These are phyloP conservation scores for Suhomyces coccinellae DNA, from an alignment of 1,139 yeast genomes.

Conservation along the genomic window DNA sequence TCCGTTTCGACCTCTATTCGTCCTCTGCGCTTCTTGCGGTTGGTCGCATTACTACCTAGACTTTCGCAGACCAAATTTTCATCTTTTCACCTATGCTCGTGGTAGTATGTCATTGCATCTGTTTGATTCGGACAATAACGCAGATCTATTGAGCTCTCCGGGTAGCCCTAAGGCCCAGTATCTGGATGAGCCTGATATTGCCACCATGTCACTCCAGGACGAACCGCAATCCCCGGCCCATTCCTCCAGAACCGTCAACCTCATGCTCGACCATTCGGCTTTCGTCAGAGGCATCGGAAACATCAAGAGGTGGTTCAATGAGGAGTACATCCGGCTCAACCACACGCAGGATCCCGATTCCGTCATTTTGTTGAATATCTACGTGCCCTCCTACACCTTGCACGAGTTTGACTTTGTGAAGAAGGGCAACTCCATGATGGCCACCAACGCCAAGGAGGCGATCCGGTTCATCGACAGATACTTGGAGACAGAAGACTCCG, in stretches of 20 bases:
- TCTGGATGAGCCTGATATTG: background rate
- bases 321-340: slow-evolving; percentile 33
- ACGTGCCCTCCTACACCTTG: slow-evolving; percentile 55
- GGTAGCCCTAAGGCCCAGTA: background rate
- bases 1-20: background rate
- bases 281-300: slow-evolving; percentile 61
- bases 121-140: slow-evolving; percentile 9
- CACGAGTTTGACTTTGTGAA: slow-evolving; percentile 57
- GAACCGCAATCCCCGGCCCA: background rate
- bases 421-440: slow-evolving; percentile 54
- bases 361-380: slow-evolving; percentile 30
- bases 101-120: slow-evolving; percentile 10
- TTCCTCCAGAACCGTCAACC: slow-evolving; percentile 24
- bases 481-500: slow-evolving; percentile 24
- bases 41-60: background rate
- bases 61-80: background rate
- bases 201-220: background rate
- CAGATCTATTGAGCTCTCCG: slow-evolving; percentile 1
- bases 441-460: slow-evolving; percentile 59
- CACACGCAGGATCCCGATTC: slow-evolving; percentile 15
- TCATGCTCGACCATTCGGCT: slow-evolving; percentile 60
- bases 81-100: background rate
- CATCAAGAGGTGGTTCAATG: slow-evolving; percentile 55
- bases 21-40: background rate
- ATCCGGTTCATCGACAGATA: slow-evolving; percentile 52